Evolutionary conservation across 2,329 filamentous ascomycete genomes (phyloP), one percentile per base, ranked within the genome.

Genomic region (Verticillium nubilum): DNA sequence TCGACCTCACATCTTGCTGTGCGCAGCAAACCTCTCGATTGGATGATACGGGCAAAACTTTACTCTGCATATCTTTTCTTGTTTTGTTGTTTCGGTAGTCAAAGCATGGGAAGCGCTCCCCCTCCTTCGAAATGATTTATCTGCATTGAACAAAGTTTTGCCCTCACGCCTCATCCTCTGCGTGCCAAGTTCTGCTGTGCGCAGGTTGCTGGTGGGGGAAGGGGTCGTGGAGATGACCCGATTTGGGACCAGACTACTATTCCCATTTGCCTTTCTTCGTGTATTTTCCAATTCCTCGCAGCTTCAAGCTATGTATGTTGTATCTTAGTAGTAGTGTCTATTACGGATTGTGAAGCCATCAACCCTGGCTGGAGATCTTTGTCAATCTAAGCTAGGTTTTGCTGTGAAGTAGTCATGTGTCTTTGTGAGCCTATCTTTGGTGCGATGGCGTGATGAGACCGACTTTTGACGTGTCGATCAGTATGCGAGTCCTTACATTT

Each of bases 291-390:
- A 71, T 69, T 69, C 67, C 72, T 72, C 71, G 74, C 67, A 72
- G 70, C n/a, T n/a, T n/a, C n/a, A n/a, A 69, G 33, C 33, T 37
- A 15, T 37, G 33, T 74, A 73, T 74, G 70, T 70, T 76, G 74
- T 78, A 78, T 77, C 78, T 73, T 72, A 73, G 67, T 37, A 37
- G 33, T 74, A 76, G 69, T 76, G 70, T 75, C 68, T 75, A 73
- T 72, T 71, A 63, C 64, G 54, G 27, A 37, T 53, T 2, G 50
- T 53, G 50, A 53, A 28, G 33, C 33, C 33, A 17, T 13, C 33
- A 17, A 17, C 13, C 33, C 33, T 37, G 33, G 33, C 33, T 37
- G 33, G 5, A 4, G 15, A 17, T 37, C 33, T 17, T 15, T 37
- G 33, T 17, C 33, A 37, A 37, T 37, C 15, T 37, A 17, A 37